Evolutionary conservation across 1,139 yeast genomes (phyloP).

Genomic region (Suzukiozyma palmioleophila): DNA sequence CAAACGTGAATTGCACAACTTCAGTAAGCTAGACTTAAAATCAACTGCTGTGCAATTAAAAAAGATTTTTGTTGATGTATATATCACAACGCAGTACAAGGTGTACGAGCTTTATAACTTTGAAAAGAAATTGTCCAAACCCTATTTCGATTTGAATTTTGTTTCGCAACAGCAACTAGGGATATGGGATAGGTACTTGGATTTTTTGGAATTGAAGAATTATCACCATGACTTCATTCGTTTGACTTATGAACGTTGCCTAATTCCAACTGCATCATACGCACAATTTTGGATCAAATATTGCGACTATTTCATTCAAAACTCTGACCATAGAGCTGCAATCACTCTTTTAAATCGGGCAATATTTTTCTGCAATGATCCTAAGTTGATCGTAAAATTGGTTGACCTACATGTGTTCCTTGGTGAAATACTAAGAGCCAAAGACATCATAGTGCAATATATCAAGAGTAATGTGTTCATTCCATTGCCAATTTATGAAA

Average conservation of each 20-base stretch:
- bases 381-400: constrained; percentile 28
- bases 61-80: constrained; percentile 48
- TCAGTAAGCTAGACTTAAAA: constrained; percentile 13
- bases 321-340: constrained; percentile 28
- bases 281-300: constrained; percentile 62
- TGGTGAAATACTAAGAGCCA: constrained; percentile 30
- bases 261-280: constrained; percentile 49
- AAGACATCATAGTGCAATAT: constrained; percentile 29
- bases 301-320: constrained; percentile 39
- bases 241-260: constrained; percentile 53
- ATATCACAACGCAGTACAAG: constrained; percentile 57
- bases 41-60: constrained; percentile 28
- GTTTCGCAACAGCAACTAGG: constrained; percentile 43
- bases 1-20: constrained; percentile 13
- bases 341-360: constrained; percentile 34
- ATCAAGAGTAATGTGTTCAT: constrained; percentile 24
- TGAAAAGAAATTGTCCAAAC: constrained; percentile 55
- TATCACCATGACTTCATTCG: constrained; percentile 27
- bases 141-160: constrained; percentile 44
- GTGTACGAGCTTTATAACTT: constrained; percentile 58
- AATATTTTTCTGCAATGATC: constrained; percentile 19
- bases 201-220: constrained; percentile 42
- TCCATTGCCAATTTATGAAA: constrained; percentile 32
- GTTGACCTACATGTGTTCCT: constrained; percentile 34
- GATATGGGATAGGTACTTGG: constrained; percentile 59